These are phyloP conservation scores for Choiromyces venosus DNA, from an alignment of 495 filamentous ascomycete species.

Conservation along the genomic window DNA sequence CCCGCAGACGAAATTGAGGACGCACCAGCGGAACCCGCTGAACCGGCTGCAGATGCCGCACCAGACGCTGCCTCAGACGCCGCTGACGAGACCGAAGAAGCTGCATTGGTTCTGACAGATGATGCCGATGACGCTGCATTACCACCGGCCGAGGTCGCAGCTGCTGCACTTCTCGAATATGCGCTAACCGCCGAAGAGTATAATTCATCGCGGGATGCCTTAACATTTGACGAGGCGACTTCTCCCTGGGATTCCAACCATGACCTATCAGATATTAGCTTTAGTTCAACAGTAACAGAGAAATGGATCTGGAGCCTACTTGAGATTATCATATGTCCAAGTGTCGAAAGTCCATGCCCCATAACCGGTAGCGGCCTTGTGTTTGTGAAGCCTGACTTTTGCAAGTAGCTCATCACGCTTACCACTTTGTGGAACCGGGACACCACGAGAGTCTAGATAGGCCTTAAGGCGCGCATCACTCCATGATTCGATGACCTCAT, in stretches of 20 bases:
- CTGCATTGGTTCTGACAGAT: conserved; percentile 62
- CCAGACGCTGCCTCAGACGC: conserved; percentile 65
- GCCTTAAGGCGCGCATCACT: conserved; percentile 66
- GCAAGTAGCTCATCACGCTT: conserved; percentile 77
- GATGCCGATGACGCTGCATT: conserved; percentile 50
- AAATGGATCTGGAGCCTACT: conserved; percentile 45
- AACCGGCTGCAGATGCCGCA: conserved; percentile 47
- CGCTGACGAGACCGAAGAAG: conserved; percentile 49
- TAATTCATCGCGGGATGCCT: conserved; percentile 62
- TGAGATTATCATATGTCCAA: conserved; percentile 69
- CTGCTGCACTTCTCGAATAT: conserved; percentile 43
- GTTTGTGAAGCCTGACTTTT: conserved; percentile 62
- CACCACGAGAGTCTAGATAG: conserved; percentile 61
- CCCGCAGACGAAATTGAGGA: conserved; percentile 49
- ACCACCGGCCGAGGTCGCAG: conserved; percentile 43
- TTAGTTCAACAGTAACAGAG: conserved; percentile 17
- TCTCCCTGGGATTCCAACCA: conserved; percentile 66
- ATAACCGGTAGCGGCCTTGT: conserved; percentile 67
- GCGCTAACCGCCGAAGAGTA: conserved; percentile 31
- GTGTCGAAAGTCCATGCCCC: conserved; percentile 82
- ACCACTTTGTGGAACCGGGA: conserved; percentile 68
- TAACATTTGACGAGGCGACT: conserved; percentile 63
- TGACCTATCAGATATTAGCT: conserved; percentile 48
- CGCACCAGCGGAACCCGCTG: conserved; percentile 55
- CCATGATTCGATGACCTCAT: conserved; percentile 60